Base-by-base conservation (phyloP, 2,329 filamentous ascomycete species). In the Xylariaceae sp. region DNA sequence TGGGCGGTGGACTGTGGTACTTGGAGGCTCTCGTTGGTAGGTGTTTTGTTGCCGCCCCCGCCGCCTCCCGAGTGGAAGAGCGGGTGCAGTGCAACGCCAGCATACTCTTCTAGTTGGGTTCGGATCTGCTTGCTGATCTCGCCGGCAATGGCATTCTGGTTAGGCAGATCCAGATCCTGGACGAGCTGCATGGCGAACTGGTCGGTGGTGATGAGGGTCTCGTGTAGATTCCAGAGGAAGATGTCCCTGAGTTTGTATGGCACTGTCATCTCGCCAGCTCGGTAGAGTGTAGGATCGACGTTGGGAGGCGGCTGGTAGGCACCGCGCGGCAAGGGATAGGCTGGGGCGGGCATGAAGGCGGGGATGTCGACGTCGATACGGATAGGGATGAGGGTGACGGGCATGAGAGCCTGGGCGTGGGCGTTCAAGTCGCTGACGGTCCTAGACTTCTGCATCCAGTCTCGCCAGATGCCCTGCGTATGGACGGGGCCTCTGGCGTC, bases 201-300 rank as follows among this genome's bases (percentile, higher is more conserved):
- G 64, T 99, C 94, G 1, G 94, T 95, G 0, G 94, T 99, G 45
- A 91, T 88, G 51, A 96, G 75, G 0, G 89, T 88, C 72, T 99
- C 94, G 70, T 97, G 92, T 12, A 99, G 77, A 62, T 99, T 99
- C 94, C 94, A 99, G 45, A 96, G 73, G 62, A 99, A 97, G n/a
- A 89, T 87, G 62, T 99, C 94, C 62, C 95, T 90, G 49, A 99
- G 76, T 55, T 94, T 83, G 70, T 90, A 96, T 3, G 89, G 87
- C 1, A 90, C 84, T 12, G 90, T 90, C 53, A 82, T 71, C 54
- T 96, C 92, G 48, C 87, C 87, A 48, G 80, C 77, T 62, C 86
- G 85, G 71, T 95, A 96, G 48, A 90, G 84, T 12, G 89, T 39
- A n/a, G 62, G 60, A 43, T 66, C 64, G 57, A 62, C 60, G 14